Evolutionary conservation across 129 eudicot species (phyloP).

Genomic region (Tagetes erecta): DNA sequence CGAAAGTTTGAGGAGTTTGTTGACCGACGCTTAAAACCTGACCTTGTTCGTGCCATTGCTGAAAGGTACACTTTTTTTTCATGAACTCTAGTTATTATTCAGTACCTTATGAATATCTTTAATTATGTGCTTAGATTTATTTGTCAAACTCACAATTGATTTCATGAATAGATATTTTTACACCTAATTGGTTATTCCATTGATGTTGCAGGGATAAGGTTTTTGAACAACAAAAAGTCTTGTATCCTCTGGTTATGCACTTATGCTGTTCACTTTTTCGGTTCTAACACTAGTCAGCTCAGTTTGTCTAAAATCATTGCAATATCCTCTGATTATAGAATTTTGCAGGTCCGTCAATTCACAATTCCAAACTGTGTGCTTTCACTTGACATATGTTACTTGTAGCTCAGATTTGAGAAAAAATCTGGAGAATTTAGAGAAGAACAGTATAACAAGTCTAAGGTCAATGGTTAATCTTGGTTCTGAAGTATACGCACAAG

Average conservation of each 20-base stretch:
- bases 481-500: slow-evolving; percentile 92
- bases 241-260: slow-evolving; percentile 67
- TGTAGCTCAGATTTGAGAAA: slow-evolving; percentile 75
- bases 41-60: slow-evolving; percentile 79
- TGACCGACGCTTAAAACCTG: slow-evolving; percentile 83
- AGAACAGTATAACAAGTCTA: slow-evolving; percentile 76
- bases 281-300: neutral
- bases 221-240: slow-evolving; percentile 83
- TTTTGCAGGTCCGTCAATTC: neutral
- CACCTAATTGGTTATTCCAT: slow-evolving; percentile 17
- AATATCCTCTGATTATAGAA: neutral
- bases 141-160: neutral
- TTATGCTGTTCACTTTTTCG: neutral
- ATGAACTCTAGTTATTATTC: neutral
- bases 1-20: slow-evolving; percentile 81
- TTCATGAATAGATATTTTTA: neutral
- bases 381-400: slow-evolving; percentile 38
- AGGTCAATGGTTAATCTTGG: slow-evolving; percentile 85
- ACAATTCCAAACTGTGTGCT: neutral
- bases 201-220: slow-evolving; percentile 90
- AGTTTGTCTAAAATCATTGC: slow-evolving; percentile 3
- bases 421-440: slow-evolving; percentile 83
- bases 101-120: neutral
- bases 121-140: neutral
- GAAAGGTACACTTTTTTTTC: slow-evolving; percentile 49